Evolutionary conservation across 345 rosid species (phyloP), one percentile per base, ranked within the genome.

Genomic region (Nephelium lappaceum): DNA sequence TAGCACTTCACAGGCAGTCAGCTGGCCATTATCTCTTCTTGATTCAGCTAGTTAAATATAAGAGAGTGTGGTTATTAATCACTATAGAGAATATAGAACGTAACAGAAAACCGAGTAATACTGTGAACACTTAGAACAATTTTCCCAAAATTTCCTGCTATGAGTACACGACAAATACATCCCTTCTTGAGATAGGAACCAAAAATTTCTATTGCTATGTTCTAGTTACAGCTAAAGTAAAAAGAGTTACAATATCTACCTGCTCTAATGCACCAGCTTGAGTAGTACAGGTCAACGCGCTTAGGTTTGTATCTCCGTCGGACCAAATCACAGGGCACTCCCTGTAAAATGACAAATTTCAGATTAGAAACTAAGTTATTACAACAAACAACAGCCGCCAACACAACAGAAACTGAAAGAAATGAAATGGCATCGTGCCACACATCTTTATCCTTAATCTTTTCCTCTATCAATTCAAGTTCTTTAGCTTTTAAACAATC

Each of bases 251-350:
- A 78, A 19, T 8, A 18, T 24, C 42, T 85, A 90, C 97, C 96
- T 78, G 93, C 89, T 83, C 89, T 86, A 82, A 94, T 87, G 80
- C 86, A 91, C 93, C 95, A 94, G 65, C 98, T 93, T 39, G 96
- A 94, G 78, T 91, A 91, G 86, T 89, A 93, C 64, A 88, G 67
- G 23, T 94, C 95, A 9, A 93, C 97, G 0, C 93, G 93, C 62
- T 76, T 88, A 55, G 88, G 96, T 75, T 88, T 89, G 71, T 85
- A 81, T 63, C 73, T 84, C 67, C 83, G 79, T 10, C 93, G 92
- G 11, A 92, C 39, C 64, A 88, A 87, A 78, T 91, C 78, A 73
- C 82, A 85, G 1, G 89, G 83, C 25, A 89, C 89, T 67, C 96
- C 94, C 95, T 90, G 85, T 81, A 83, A 80, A 64, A 64, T 12